Evolutionary conservation across 148 eudicot genomes (phyloP).

Genomic region (Spergularia marina): DNA sequence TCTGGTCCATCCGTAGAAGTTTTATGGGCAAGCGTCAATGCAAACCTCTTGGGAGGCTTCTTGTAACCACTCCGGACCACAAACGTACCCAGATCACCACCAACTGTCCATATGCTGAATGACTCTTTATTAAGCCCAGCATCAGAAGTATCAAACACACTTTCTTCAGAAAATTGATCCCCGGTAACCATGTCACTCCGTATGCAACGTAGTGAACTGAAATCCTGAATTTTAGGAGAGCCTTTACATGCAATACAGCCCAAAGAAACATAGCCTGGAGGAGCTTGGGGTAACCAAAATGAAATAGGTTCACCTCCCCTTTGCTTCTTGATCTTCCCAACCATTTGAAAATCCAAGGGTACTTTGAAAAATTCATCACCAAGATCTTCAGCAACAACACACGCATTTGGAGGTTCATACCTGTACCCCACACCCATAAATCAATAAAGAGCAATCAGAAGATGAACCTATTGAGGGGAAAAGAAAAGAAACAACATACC

Average conservation of each 20-base stretch:
- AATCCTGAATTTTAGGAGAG: conserved; percentile 68
- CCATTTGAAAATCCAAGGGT: conserved; percentile 64
- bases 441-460: neutral
- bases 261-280: conserved; percentile 86
- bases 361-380: conserved; percentile 59
- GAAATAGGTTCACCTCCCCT: conserved; percentile 60
- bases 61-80: conserved; percentile 69
- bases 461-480: conserved; percentile 9
- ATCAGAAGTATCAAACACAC: conserved; percentile 84
- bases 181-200: conserved; percentile 88
- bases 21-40: conserved; percentile 74
- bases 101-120: conserved; percentile 86
- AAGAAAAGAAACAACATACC: conserved; percentile 43
- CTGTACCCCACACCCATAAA: conserved; percentile 34
- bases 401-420: conserved; percentile 85
- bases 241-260: conserved; percentile 93
- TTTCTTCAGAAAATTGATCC: conserved; percentile 79
- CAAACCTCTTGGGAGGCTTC: conserved; percentile 87
- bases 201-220: conserved; percentile 71
- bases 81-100: conserved; percentile 77
- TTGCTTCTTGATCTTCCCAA: conserved; percentile 80
- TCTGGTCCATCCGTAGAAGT: conserved; percentile 58
- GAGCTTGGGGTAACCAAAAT: conserved; percentile 95
- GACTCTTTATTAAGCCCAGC: conserved; percentile 48
- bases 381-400: conserved; percentile 77